Evolutionary conservation across 2,329 filamentous ascomycete genomes (phyloP), one percentile per base, ranked within the genome.

Genomic region (Penicillium rolfsii): DNA sequence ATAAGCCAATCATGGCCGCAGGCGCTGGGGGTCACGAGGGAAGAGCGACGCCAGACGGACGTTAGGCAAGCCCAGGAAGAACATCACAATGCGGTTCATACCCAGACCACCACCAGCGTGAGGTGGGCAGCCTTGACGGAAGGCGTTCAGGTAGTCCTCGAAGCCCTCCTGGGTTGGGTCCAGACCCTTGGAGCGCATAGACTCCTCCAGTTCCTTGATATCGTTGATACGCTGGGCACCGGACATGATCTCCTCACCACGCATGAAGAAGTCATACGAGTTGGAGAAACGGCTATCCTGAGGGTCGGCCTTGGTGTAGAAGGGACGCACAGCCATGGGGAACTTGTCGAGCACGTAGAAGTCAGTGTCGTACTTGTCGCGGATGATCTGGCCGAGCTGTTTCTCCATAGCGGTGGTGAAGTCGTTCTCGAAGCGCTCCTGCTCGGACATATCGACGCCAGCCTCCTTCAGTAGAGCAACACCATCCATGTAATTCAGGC

Each of bases 311-410:
- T 94, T 91, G 63, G 94, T 93, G 79, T 97, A 98, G 79, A 97
- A 97, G 5, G 94, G 94, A 33, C 95, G 87, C 22, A 95, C 91
- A 40, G 84, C 83, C 77, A 95, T 88, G 48, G 95, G 95, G 84
- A 97, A 99, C 80, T 98, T 95, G 83, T 98, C 94, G 64, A 99
- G 85, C 24, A 96, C 89, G 81, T 97, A 98, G 81, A 98, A 98
- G 81, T 99, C 95, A 62, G 93, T 95, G 74, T 90, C 86, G 84
- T 90, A 97, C 80, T 97, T 97, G 70, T 91, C 85, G 59, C 91
- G 89, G 67, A 98, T 87, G 52, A 98, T 84, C 28, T 87, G 88
- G 60, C 95, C 95, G 8, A 98, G 88, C n/a, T 89, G 91, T 81
- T 77, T 82, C 71, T 83, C 81, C 76, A 82, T 81, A 7, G 80